Conservation (phyloP, 768 basidiomycete species). For the Xerocomus potaroensis region DNA sequence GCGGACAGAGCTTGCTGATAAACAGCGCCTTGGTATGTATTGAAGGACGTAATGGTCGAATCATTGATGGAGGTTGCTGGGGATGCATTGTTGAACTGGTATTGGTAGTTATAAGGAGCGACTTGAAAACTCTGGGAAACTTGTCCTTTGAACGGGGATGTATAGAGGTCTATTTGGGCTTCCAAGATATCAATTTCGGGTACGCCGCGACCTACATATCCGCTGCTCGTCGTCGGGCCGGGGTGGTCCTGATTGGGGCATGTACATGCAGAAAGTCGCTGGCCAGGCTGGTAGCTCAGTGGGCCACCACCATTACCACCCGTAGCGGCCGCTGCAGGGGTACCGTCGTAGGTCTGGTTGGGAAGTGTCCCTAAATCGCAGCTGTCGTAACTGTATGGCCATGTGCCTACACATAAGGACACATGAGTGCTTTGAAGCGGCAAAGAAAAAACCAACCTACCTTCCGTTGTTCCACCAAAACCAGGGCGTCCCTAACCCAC, state of each 20-base stretch:
- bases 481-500: constrained; percentile 69
- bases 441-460: constrained; percentile 24
- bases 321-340: constrained; percentile 55
- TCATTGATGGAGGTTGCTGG: constrained; percentile 54
- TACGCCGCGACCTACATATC: constrained; percentile 61
- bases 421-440: not conserved
- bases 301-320: constrained; percentile 45
- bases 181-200: constrained; percentile 95
- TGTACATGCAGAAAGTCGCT: constrained; percentile 83
- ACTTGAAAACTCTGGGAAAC: constrained; percentile 80
- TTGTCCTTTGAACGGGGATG: constrained; percentile 49
- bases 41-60: constrained; percentile 46
- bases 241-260: constrained; percentile 86
- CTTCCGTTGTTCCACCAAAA: constrained; percentile 87
- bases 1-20: constrained; percentile 77
- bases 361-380: constrained; percentile 87
- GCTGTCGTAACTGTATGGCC: constrained; percentile 80
- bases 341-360: constrained; percentile 68
- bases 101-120: constrained; percentile 74
- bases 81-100: constrained; percentile 52
- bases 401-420: constrained; percentile 35
- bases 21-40: constrained; percentile 64
- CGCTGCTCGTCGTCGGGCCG: constrained; percentile 51
- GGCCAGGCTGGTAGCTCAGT: constrained; percentile 81
- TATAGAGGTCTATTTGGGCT: constrained; percentile 58